These are phyloP conservation scores for Spathaspora arborariae DNA, from an alignment of 805 yeast species.

Conservation along the genomic window DNA sequence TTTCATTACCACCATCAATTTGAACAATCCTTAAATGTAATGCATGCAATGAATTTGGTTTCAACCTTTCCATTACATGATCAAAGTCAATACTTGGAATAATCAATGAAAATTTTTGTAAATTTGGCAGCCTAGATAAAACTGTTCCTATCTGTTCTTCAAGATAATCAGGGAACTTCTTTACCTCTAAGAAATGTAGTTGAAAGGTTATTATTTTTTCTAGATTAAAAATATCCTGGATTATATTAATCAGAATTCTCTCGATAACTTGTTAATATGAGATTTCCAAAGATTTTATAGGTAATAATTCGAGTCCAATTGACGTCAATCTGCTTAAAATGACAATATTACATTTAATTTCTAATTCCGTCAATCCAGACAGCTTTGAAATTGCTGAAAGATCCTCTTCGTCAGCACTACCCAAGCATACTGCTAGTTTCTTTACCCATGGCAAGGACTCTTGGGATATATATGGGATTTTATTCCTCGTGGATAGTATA, in stretches of 20 bases:
- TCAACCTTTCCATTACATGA: neutral
- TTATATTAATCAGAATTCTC: neutral
- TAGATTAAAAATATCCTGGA: neutral
- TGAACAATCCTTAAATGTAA: neutral
- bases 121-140: neutral
- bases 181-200: neutral
- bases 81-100: neutral
- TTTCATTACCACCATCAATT: too few relatives aligned
- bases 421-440: neutral
- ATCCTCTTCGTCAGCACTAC: neutral
- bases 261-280: neutral
- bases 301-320: neutral
- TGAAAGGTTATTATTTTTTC: neutral
- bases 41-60: neutral
- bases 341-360: too few relatives aligned
- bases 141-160: neutral
- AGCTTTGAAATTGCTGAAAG: neutral
- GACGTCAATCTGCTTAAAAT: neutral
- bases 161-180: neutral
- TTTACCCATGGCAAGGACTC: neutral
- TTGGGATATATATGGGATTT: too few relatives aligned
- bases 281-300: neutral
- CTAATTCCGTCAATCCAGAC: neutral
- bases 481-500: too few relatives aligned
- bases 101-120: neutral